Evolutionary conservation across 2,329 filamentous ascomycete genomes (phyloP).

Genomic region (Colletotrichum sp.): DNA sequence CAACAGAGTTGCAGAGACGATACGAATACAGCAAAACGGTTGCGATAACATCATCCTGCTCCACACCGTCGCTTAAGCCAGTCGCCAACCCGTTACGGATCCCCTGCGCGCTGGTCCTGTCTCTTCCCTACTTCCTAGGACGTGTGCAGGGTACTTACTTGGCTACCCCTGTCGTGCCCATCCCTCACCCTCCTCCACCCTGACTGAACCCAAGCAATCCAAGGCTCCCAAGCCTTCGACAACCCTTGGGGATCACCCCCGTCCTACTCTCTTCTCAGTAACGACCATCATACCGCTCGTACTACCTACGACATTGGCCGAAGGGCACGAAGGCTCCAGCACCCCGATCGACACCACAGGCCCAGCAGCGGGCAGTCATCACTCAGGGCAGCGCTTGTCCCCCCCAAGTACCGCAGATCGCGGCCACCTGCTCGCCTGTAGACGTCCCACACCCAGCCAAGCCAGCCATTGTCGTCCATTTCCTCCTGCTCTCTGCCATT

Average conservation of each 20-base stretch:
- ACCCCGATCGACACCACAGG: background rate
- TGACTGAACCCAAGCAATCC: background rate
- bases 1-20: constrained; percentile 4
- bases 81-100: background rate
- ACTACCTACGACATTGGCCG: background rate
- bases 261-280: background rate
- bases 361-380: background rate
- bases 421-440: background rate
- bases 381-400: background rate
- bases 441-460: constrained; percentile 16
- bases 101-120: background rate
- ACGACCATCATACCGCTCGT: background rate
- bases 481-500: background rate
- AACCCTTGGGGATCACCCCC: background rate
- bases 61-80: constrained; percentile 18
- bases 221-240: constrained; percentile 3
- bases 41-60: constrained; percentile 18
- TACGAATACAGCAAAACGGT: constrained; percentile 1
- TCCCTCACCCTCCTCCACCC: background rate
- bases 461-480: constrained; percentile 1
- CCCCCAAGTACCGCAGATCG: constrained; percentile 14
- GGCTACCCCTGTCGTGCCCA: constrained; percentile 1
- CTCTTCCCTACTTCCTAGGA: background rate
- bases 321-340: background rate
- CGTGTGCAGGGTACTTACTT: background rate